Percentiles rank a stretch among this genome's conserved stretches.
Evolutionary conservation across 78 protist genomes (phyloP).

Genomic region (Dictyostelium citrinum): DNA sequence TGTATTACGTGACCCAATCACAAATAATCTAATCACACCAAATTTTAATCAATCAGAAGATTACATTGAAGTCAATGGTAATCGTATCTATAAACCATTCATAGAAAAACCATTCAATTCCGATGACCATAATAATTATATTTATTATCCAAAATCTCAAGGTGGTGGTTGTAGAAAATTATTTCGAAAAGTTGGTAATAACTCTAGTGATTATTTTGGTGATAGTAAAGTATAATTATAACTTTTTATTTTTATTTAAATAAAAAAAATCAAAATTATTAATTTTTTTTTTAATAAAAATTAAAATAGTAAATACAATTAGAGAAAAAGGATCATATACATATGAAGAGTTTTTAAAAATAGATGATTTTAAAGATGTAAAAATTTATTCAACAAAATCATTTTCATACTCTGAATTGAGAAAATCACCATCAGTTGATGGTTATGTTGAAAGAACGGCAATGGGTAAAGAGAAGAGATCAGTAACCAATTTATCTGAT

Average conservation of each 20-base stretch:
- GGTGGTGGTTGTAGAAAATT: conserved; percentile 93
- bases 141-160: conserved; percentile 89
- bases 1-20: background rate
- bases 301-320: conserved; percentile 40
- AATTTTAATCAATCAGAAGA: conserved; percentile 59
- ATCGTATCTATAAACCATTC: conserved; percentile 92
- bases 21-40: background rate
- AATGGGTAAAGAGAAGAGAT: conserved; percentile 91
- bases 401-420: conserved; percentile 94
- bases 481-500: conserved; percentile 60
- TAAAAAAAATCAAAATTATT: no score
- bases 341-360: conserved; percentile 90
- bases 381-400: conserved; percentile 85
- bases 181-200: conserved; percentile 94
- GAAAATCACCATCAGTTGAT: conserved; percentile 97
- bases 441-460: conserved; percentile 92
- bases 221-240: background rate
- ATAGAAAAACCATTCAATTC: conserved; percentile 95
- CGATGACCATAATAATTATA: conserved; percentile 94
- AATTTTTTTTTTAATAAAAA: background rate
- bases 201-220: conserved; percentile 62
- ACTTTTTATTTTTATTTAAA: no score
- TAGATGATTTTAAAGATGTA: conserved; percentile 88
- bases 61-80: conserved; percentile 61
- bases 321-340: conserved; percentile 88